Evolutionary conservation across 2,329 filamentous ascomycete species (phyloP), one percentile per base, ranked within the genome.

Genomic region (Cyphellophora europaea): DNA sequence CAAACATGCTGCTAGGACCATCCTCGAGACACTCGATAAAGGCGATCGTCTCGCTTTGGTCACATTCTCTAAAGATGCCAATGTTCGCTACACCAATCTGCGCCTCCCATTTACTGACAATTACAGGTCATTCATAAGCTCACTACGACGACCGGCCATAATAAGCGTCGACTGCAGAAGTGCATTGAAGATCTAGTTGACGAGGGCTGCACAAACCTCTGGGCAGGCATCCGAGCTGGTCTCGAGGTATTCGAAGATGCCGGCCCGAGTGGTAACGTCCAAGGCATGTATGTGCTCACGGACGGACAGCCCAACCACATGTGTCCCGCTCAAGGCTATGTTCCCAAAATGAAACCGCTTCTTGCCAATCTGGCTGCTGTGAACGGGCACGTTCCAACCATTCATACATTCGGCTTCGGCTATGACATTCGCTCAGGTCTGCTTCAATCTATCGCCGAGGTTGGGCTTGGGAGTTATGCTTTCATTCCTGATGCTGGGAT

Each of bases 401-500:
- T 55, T 49, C 63, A 72, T 47, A 72, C 69, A 0, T 74, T 74
- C 49, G 70, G 70, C 3, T 74, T 74, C 35, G 69, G 70, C 4
- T 69, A 71, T 42, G 30, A 46, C 2, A 53, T 73, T 19, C 49
- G 53, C 5, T 72, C 74, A 0, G 70, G 67, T 0, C 55, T 78
- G 12, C 58, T 79, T 35, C 74, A 75, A 53, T 72, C 72, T 2
- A 72, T 79, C 30, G 66, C 74, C 2, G 73, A 78, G 46, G 55
- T 70, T 31, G 66, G 70, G 0, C 58, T 65, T 3, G 75, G 75
- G 2, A 73, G 67, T 49, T 79, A 74, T 38, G 59, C 71, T 6
- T 79, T 77, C 43, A 78, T 79, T 12, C 69, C 73, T 0, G 74
- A 79, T 35, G 66, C 71, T 0, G 70, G 72, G 39, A 77, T 79